These are phyloP conservation scores for Aspergillus glaucus DNA, from an alignment of 2,329 filamentous ascomycete genomes.

Conservation along the genomic window DNA sequence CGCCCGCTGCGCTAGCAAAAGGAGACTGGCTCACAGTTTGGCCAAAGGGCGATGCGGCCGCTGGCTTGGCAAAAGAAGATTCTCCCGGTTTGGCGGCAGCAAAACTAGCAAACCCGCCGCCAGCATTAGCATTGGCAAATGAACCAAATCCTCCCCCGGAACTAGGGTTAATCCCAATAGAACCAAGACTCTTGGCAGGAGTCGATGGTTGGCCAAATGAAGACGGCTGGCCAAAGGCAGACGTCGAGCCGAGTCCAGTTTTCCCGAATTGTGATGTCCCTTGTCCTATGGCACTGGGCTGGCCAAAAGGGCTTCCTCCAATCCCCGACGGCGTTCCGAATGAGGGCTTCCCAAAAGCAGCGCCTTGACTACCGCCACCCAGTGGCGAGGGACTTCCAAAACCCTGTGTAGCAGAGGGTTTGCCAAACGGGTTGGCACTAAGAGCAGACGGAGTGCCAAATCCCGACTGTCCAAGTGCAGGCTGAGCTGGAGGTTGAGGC, in stretches of 20 bases:
- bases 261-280: constrained; percentile 28
- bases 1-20: constrained; percentile 19
- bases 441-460: constrained; percentile 23
- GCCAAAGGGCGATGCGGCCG: constrained; percentile 20
- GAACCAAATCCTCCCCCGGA: constrained; percentile 30
- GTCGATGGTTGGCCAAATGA: constrained; percentile 28
- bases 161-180: constrained; percentile 9
- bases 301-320: constrained; percentile 31
- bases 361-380: constrained; percentile 14
- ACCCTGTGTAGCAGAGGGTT: constrained; percentile 17
- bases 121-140: constrained; percentile 22
- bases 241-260: constrained; percentile 20
- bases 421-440: constrained; percentile 27
- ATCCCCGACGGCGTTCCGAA: constrained; percentile 20
- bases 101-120: constrained; percentile 17
- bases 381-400: constrained; percentile 26
- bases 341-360: constrained; percentile 25
- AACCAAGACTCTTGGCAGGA: constrained; percentile 17
- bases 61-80: constrained; percentile 16
- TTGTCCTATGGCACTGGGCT: constrained; percentile 27
- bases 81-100: constrained; percentile 17
- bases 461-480: constrained; percentile 21
- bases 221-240: constrained; percentile 26
- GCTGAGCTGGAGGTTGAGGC: constrained; percentile 14
- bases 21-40: constrained; percentile 21